Evolutionary conservation across 1,284 basidiomycete species (phyloP), one percentile per base, ranked within the genome.

Genomic region (Mycena citricolor): DNA sequence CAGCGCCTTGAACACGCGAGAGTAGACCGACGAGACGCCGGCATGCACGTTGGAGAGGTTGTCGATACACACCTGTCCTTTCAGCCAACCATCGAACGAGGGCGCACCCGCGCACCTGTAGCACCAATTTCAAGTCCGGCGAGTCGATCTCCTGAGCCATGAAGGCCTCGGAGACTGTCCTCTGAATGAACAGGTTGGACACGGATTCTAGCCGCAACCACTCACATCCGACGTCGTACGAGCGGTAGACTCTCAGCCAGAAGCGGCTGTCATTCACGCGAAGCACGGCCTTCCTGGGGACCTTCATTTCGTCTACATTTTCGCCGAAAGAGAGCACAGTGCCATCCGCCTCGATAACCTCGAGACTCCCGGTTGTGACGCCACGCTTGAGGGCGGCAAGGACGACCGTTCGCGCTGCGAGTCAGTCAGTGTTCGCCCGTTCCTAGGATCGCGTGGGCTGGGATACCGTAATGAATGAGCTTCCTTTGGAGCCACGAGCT

Each of bases 71-170:
- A 61, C 52, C 66, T 64, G 34, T 65, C 53, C 13, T 58, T 57
- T 16, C 61, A 20, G 10, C 65, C 34, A 74, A 52, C 33, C 23
- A 42, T 22, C 29, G 42, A 42, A 43, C 29, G 47, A 39, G 28
- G 33, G 40, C n/a, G 13, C 11, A 23, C 29, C n/a, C n/a, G 61
- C 76, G 55, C 54, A 81, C 83, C 58, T 81, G 73, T 68, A 86
- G 82, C 32, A 82, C 65, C 16, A 66, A 66, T 47, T 74, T 74
- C 36, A 88, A 66, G 54, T 76, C 71, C 42, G 70, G 69, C 0
- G 77, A 73, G 49, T 81, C 68, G 26, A 84, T 70, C 35, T 84
- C 77, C 23, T 77, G 79, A 36, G 73, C 64, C 76, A 86, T 84
- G 64, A 79, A 84, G 2, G 81, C 79, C 63, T 88, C 86, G 51